Conservation (phyloP, 768 basidiomycete species). For the Pleurotus citrinopileatus region DNA sequence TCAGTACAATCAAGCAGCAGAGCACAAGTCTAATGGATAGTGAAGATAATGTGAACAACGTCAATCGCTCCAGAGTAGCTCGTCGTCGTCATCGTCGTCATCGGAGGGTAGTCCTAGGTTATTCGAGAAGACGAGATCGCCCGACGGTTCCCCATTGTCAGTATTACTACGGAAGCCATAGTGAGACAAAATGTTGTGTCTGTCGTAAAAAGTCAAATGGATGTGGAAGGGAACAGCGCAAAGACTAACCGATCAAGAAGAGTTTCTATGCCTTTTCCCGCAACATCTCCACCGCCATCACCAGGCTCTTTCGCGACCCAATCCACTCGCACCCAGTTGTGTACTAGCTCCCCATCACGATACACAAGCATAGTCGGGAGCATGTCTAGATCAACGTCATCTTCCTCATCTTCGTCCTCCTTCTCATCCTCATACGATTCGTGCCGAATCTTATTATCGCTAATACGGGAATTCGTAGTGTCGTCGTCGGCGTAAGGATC, state of each 20-base stretch:
- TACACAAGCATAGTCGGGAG: slow-evolving; percentile 52
- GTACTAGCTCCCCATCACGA: slow-evolving; percentile 76
- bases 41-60: neutral
- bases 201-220: slow-evolving; percentile 11
- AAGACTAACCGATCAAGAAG: slow-evolving; percentile 55
- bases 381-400: slow-evolving; percentile 14
- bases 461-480: neutral
- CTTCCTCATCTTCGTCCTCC: neutral
- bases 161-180: slow-evolving; percentile 28
- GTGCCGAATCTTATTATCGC: neutral
- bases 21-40: too few species aligned
- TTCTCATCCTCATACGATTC: slow-evolving; percentile 1
- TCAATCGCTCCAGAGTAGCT: slow-evolving; percentile 47
- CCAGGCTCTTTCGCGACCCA: slow-evolving; percentile 56
- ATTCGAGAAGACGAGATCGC: slow-evolving; percentile 6
- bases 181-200: slow-evolving; percentile 25
- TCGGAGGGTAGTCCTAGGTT: slow-evolving; percentile 50
- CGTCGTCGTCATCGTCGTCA: slow-evolving; percentile 52
- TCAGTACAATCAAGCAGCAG: too few species aligned
- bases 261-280: slow-evolving; percentile 63
- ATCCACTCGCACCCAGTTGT: slow-evolving; percentile 86
- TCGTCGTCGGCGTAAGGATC: slow-evolving; percentile 40
- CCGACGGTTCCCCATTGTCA: neutral
- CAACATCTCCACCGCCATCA: slow-evolving; percentile 16
- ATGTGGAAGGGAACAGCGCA: neutral